These are phyloP conservation scores for Aciculosporium take DNA, from an alignment of 2,329 filamentous ascomycete genomes.

Conservation along the genomic window DNA sequence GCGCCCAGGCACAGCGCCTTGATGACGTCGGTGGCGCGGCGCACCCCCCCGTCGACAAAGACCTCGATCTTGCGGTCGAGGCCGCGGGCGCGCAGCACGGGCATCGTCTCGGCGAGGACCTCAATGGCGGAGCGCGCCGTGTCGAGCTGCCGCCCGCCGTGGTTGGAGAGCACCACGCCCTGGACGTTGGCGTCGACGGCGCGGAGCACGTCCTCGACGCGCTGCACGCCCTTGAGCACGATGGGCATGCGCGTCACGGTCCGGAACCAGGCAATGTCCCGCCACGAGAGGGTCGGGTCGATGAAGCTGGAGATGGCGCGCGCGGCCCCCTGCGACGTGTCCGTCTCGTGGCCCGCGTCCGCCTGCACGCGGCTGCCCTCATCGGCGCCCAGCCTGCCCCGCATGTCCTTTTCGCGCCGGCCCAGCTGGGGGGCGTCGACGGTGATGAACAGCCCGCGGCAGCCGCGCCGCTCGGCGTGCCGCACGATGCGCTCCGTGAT, in stretches of 20 bases:
- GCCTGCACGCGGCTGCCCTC: conserved; percentile 70
- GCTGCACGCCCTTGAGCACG: conserved; percentile 89
- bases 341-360: conserved; percentile 56
- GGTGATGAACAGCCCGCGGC: conserved; percentile 94
- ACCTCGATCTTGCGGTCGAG: conserved; percentile 70
- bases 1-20: conserved; percentile 91
- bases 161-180: conserved; percentile 88
- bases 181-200: conserved; percentile 74
- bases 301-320: conserved; percentile 94
- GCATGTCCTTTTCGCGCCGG: conserved; percentile 94
- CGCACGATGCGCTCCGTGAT: conserved; percentile 84
- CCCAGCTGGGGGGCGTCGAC: conserved; percentile 95
- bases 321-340: conserved; percentile 82
- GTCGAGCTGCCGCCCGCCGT: conserved; percentile 88
- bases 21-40: conserved; percentile 83
- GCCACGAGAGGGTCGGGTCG: conserved; percentile 86
- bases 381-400: conserved; percentile 73
- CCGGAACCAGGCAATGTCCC: conserved; percentile 85
- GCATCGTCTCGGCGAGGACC: conserved; percentile 86
- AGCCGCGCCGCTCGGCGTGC: conserved; percentile 82
- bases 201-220: conserved; percentile 83
- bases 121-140: conserved; percentile 82
- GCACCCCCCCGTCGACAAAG: conserved; percentile 80
- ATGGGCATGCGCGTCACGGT: conserved; percentile 89
- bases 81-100: conserved; percentile 59